These are phyloP conservation scores for Solanum corneliomulleri DNA, from an alignment of 257 asterid genomes.

Conservation along the genomic window DNA sequence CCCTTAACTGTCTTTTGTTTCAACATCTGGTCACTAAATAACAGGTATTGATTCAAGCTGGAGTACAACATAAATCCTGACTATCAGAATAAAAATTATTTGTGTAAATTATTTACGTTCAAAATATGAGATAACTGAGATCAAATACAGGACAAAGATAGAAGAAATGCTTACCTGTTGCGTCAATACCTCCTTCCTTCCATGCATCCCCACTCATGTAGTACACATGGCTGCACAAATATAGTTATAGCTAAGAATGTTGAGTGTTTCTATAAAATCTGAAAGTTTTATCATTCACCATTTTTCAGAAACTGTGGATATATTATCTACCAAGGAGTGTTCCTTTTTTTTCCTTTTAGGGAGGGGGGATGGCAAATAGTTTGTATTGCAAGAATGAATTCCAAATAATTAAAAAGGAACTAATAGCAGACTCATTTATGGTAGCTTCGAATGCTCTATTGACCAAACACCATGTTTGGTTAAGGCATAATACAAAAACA, in stretches of 20 bases:
- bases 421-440: neutral
- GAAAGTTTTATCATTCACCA: neutral
- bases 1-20: neutral
- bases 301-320: neutral
- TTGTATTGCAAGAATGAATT: neutral
- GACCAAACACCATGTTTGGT: neutral
- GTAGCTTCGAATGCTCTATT: neutral
- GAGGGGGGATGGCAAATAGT: neutral
- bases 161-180: conserved; percentile 65
- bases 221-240: conserved; percentile 75
- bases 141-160: neutral
- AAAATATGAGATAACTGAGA: neutral
- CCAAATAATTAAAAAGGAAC: neutral
- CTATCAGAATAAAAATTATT: neutral
- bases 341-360: neutral
- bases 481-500: neutral
- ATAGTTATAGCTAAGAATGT: neutral
- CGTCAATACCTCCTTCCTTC: conserved; percentile 99
- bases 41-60: neutral
- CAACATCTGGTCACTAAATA: neutral
- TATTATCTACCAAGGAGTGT: neutral
- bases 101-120: neutral
- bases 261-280: neutral
- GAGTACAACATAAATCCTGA: neutral
- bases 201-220: conserved; percentile 99